A percentile compares a stretch with the other conserved stretches of the same genome.
These are phyloP conservation scores for Selaginella moellendorffii DNA, from an alignment of 75 land plant genomes.

Conservation along the genomic window DNA sequence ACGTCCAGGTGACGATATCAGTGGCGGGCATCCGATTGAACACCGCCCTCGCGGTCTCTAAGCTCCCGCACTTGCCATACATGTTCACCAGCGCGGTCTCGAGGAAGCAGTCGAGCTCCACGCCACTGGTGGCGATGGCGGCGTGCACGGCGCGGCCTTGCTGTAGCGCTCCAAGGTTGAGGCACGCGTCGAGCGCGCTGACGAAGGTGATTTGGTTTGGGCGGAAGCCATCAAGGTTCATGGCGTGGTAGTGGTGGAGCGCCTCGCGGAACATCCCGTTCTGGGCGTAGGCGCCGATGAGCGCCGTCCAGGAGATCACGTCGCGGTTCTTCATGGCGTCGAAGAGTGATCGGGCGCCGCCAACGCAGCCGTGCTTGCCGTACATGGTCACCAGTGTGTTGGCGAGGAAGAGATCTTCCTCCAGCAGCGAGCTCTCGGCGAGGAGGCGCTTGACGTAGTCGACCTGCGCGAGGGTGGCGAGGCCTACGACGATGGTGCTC, in stretches of 20 bases:
- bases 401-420: neutral
- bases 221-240: neutral
- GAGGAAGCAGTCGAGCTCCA: neutral
- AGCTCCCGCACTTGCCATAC: neutral
- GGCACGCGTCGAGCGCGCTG: neutral
- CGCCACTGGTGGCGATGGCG: neutral
- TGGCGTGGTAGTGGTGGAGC: neutral
- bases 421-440: neutral
- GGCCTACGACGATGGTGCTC: neutral
- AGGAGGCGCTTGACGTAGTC: neutral
- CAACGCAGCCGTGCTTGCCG: neutral
- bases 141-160: neutral
- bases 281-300: neutral
- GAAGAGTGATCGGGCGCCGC: neutral
- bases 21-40: neutral
- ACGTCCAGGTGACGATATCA: neutral
- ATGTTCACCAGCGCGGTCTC: neutral
- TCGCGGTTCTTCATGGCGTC: neutral
- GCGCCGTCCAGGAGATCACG: conserved; percentile 1
- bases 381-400: conserved; percentile 5
- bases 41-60: neutral
- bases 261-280: neutral
- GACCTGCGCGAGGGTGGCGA: neutral
- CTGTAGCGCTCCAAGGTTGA: neutral
- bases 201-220: neutral